phyloP scores from a whole-genome alignment of 2,329 filamentous ascomycete species.

The Cytospora chrysosperma region DNA sequence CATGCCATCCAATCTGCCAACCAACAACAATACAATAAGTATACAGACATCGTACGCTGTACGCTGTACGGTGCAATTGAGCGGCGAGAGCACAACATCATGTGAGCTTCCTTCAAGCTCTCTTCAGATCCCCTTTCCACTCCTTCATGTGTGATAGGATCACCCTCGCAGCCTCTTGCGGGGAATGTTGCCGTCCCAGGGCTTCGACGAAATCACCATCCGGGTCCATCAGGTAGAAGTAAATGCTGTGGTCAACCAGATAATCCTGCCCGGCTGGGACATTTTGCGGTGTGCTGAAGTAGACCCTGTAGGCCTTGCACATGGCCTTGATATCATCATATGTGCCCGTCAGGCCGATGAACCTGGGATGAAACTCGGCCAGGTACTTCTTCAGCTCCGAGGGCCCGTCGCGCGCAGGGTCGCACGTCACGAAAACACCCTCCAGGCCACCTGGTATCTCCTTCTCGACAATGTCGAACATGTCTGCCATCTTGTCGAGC shows the following conservation, averaged over 20 bases:
- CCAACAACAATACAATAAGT: neutral
- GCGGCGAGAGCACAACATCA: slow-evolving; percentile 9
- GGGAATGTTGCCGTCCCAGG: slow-evolving; percentile 89
- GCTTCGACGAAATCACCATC: slow-evolving; percentile 98
- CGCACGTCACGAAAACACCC: slow-evolving; percentile 92
- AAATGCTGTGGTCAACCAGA: slow-evolving; percentile 97
- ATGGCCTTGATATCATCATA: slow-evolving; percentile 92
- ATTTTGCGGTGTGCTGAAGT: slow-evolving; percentile 88
- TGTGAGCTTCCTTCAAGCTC: slow-evolving; percentile 10
- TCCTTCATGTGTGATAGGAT: slow-evolving; percentile 82
- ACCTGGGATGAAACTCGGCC: slow-evolving; percentile 81
- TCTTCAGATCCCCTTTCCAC: slow-evolving; percentile 40
- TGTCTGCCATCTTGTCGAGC: slow-evolving; percentile 97
- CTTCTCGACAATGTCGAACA: slow-evolving; percentile 72
- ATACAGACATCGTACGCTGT: slow-evolving; percentile 5
- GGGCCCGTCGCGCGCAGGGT: slow-evolving; percentile 87
- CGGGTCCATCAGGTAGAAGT: slow-evolving; percentile 99
- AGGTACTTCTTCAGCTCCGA: slow-evolving; percentile 83
- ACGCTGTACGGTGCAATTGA: neutral
- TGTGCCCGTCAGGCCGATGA: slow-evolving; percentile 86
- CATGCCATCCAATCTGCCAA: neutral
- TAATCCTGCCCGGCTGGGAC: slow-evolving; percentile 95
- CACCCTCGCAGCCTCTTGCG: slow-evolving; percentile 77
- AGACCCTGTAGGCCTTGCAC: slow-evolving; percentile 95
- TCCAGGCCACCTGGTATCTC: slow-evolving; percentile 55